Conservation (phyloP, 2,329 filamentous ascomycete species). For the Cercospora nicotianae region DNA sequence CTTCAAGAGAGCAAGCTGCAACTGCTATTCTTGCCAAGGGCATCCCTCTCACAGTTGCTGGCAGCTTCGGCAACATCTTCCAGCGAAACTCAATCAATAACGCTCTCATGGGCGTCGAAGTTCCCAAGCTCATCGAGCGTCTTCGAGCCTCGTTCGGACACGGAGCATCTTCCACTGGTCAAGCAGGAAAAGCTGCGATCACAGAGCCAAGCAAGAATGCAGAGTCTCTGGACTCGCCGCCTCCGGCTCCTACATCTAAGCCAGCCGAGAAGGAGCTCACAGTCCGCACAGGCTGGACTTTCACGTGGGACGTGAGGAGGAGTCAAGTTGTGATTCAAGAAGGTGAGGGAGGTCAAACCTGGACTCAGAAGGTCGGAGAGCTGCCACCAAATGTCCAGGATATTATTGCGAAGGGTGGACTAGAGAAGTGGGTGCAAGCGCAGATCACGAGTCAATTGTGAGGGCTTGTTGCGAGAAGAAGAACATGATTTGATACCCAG, state of each 20-base stretch:
- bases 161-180: slow-evolving; percentile 19
- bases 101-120: slow-evolving; percentile 69
- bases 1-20: slow-evolving; percentile 80
- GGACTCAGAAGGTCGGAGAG: slow-evolving; percentile 81
- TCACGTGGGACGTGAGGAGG: slow-evolving; percentile 76
- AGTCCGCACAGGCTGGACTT: slow-evolving; percentile 76
- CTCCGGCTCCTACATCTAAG: slow-evolving; percentile 40
- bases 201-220: slow-evolving; percentile 54
- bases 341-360: slow-evolving; percentile 63
- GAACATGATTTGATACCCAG: slow-evolving; percentile 9
- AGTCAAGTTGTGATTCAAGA: slow-evolving; percentile 72
- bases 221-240: slow-evolving; percentile 54
- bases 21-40: slow-evolving; percentile 80
- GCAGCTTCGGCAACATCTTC: slow-evolving; percentile 84
- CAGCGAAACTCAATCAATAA: slow-evolving; percentile 77
- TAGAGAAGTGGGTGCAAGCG: slow-evolving; percentile 80
- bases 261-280: slow-evolving; percentile 60
- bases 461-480: background rate
- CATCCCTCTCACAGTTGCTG: slow-evolving; percentile 76
- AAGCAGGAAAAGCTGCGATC: slow-evolving; percentile 42
- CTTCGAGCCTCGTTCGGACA: slow-evolving; percentile 61
- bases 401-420: slow-evolving; percentile 73
- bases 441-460: slow-evolving; percentile 53
- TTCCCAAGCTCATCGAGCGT: slow-evolving; percentile 65
- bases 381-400: slow-evolving; percentile 80